Evolutionary conservation across 2,329 filamentous ascomycete genomes (phyloP).

Genomic region (Tolypocladium tundrense): DNA sequence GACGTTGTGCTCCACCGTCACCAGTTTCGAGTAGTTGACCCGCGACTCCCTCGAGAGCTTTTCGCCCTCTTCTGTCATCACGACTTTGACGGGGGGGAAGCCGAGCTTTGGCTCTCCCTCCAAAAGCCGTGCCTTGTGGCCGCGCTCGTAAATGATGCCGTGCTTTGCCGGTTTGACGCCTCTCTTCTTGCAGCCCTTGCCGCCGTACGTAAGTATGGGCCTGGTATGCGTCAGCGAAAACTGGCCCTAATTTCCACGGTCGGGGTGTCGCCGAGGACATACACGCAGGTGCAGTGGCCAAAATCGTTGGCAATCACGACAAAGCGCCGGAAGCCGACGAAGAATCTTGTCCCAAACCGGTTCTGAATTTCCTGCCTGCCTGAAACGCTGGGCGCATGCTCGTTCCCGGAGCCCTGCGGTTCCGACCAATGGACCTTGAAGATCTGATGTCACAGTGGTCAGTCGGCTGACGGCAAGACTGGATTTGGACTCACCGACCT

Average conservation of each 20-base stretch:
- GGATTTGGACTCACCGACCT: constrained; percentile 17
- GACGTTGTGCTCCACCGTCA: constrained; percentile 47
- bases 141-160: constrained; percentile 37
- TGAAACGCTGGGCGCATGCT: constrained; percentile 19
- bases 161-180: constrained; percentile 43
- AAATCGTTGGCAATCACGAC: constrained; percentile 41
- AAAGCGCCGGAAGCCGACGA: constrained; percentile 42
- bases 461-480: not conserved
- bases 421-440: constrained; percentile 48
- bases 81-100: constrained; percentile 33
- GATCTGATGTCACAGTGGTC: constrained; percentile 25
- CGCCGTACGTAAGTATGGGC: constrained; percentile 46
- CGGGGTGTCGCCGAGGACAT: constrained; percentile 8
- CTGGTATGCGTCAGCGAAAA: constrained; percentile 18
- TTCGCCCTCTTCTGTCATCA: constrained; percentile 32
- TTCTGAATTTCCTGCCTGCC: constrained; percentile 23
- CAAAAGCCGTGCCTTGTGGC: constrained; percentile 20
- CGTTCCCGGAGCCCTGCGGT: constrained; percentile 29
- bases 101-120: constrained; percentile 36
- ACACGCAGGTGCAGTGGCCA: constrained; percentile 48
- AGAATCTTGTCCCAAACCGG: constrained; percentile 27
- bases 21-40: constrained; percentile 47
- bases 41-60: constrained; percentile 39
- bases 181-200: constrained; percentile 39
- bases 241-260: no score